Percentiles rank a stretch among this genome's conserved stretches.
Conservation (phyloP, 148 eudicot species). For the Fallopia convolvulus region DNA sequence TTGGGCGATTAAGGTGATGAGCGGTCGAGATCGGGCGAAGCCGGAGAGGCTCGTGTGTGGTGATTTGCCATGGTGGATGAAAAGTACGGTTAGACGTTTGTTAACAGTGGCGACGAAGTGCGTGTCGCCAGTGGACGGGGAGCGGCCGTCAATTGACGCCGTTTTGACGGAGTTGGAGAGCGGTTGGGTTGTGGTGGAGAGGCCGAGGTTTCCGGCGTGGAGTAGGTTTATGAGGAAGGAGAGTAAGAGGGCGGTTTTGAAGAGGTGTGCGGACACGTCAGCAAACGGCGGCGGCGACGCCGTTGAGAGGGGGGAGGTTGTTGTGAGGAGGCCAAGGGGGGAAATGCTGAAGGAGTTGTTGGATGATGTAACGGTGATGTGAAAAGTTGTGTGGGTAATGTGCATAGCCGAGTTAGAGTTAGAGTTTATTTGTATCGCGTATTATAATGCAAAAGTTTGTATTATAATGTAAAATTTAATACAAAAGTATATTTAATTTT, state of each 20-base stretch:
- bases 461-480: no score
- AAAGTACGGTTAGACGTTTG: constrained; percentile 19
- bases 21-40: constrained; percentile 12
- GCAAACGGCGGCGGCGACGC: constrained; percentile 1
- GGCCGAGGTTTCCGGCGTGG: constrained; percentile 22
- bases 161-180: constrained; percentile 34
- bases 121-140: constrained; percentile 24
- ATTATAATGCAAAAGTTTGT: no score
- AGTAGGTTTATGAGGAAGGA: constrained; percentile 14
- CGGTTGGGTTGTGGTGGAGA: constrained; percentile 14
- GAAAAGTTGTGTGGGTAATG: background rate
- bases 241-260: background rate
- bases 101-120: constrained; percentile 45
- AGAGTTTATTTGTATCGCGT: no score
- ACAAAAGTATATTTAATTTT: no score
- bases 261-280: background rate
- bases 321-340: constrained; percentile 1
- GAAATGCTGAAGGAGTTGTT: constrained; percentile 10
- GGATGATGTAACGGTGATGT: constrained; percentile 8
- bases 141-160: constrained; percentile 47
- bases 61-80: constrained; percentile 23
- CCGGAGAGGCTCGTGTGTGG: constrained; percentile 28
- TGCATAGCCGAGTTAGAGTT: background rate
- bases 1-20: constrained; percentile 39
- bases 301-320: background rate